Evolutionary conservation across 2,329 filamentous ascomycete genomes (phyloP).

Genomic region (Didymosphaeria variabile): DNA sequence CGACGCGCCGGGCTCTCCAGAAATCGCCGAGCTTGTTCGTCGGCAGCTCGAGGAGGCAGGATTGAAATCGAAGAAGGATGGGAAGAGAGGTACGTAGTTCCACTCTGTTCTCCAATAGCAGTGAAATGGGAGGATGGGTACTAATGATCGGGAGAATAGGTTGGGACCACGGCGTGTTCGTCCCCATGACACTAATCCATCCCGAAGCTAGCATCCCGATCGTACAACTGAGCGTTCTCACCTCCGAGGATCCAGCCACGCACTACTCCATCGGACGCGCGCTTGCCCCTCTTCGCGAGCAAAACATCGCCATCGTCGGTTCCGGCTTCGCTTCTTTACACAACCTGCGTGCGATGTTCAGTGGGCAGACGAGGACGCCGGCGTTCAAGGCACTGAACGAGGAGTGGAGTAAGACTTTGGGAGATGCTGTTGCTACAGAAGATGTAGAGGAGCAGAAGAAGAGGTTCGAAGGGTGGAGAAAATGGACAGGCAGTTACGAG

Average conservation of each 20-base stretch:
- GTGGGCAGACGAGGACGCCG: slow-evolving; percentile 32
- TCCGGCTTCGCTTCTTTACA: slow-evolving; percentile 68
- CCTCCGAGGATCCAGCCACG: slow-evolving; percentile 58
- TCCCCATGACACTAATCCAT: slow-evolving; percentile 64
- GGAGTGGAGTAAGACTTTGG: slow-evolving; percentile 60
- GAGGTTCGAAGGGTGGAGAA: slow-evolving; percentile 59
- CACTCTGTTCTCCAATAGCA: background rate
- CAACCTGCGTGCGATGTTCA: slow-evolving; percentile 61
- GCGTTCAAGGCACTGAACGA: slow-evolving; percentile 42
- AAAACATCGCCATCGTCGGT: slow-evolving; percentile 67
- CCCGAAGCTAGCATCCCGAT: slow-evolving; percentile 63
- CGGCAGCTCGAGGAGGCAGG: slow-evolving; percentile 59
- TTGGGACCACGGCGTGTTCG: slow-evolving; percentile 70
- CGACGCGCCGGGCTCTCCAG: slow-evolving; percentile 64
- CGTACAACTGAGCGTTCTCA: slow-evolving; percentile 66
- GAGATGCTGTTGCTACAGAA: slow-evolving; percentile 50
- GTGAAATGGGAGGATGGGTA: background rate
- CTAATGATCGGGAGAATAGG: slow-evolving; percentile 33
- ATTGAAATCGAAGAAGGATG: slow-evolving; percentile 47
- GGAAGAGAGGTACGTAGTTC: slow-evolving; percentile 38
- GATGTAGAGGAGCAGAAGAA: slow-evolving; percentile 49
- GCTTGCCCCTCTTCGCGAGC: slow-evolving; percentile 58
- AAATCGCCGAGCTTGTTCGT: slow-evolving; percentile 60
- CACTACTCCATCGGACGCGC: slow-evolving; percentile 65
- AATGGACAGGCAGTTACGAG: slow-evolving; percentile 58